phyloP scores from a whole-genome alignment of 768 basidiomycete genomes.

The Hygrophorus russula region DNA sequence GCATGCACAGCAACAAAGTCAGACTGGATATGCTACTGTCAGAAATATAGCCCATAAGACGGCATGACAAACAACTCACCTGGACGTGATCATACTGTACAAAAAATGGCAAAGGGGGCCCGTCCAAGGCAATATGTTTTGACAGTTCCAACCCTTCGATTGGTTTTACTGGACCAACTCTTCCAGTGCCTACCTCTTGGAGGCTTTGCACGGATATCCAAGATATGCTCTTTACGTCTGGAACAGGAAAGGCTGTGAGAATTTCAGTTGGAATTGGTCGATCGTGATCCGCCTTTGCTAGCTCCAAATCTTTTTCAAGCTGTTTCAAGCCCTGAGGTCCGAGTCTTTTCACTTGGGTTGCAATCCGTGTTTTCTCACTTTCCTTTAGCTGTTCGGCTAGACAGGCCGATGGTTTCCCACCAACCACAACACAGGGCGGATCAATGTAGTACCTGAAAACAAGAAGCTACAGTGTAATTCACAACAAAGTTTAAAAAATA shows the following conservation, averaged over 20 bases:
- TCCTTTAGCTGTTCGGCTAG: constrained; percentile 73
- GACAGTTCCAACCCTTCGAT: constrained; percentile 31
- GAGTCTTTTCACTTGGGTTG: constrained; percentile 52
- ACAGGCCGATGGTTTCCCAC: constrained; percentile 80
- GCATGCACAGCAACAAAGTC: constrained; percentile 83
- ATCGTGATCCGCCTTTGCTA: constrained; percentile 82
- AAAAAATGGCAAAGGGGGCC: constrained; percentile 67
- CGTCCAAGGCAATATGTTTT: constrained; percentile 58
- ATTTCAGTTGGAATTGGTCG: constrained; percentile 71
- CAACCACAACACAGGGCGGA: constrained; percentile 59
- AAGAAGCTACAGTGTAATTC: constrained; percentile 4
- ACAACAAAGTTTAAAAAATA: constrained; percentile 1
- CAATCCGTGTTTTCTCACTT: constrained; percentile 71
- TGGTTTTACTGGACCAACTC: constrained; percentile 15
- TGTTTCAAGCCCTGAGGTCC: constrained; percentile 75
- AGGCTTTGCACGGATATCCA: constrained; percentile 74
- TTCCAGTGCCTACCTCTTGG: constrained; percentile 50
- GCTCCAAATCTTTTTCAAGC: constrained; percentile 57
- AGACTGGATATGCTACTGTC: constrained; percentile 38
- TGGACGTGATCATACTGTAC: constrained; percentile 91
- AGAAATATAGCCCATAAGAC: no score
- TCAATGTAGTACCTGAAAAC: constrained; percentile 65
- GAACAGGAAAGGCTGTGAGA: constrained; percentile 80
- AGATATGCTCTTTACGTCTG: constrained; percentile 79
- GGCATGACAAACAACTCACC: constrained; percentile 25